Evolutionary conservation across 306 rosid genomes (phyloP), one percentile per base, ranked within the genome.

Genomic region (Acacia crassicarpa): DNA sequence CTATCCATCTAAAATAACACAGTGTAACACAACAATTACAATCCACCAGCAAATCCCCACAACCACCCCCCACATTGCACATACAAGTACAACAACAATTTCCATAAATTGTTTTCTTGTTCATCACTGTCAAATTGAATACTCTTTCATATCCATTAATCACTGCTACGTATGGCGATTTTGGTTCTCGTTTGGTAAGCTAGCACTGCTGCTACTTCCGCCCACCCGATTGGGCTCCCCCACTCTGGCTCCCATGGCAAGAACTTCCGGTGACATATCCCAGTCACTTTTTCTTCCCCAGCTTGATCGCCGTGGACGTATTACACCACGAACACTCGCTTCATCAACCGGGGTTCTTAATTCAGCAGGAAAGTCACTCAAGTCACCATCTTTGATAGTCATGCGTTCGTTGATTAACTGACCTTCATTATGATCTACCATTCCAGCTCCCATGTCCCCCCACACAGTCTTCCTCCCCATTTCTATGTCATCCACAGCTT

Each of bases 251-350:
- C 98, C 94, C 92, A 95, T 81, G 48, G 97, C 96, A 72, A 95
- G 92, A 72, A 95, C 98, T 92, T 95, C 99, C 0, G 99, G 99
- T 2, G 99, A 95, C 99, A 95, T 93, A 75, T 95, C 99, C 99
- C 99, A 95, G 89, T 93, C 99, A 32, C 98, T 95, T 84, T 95
- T 95, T 83, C 99, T 93, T 75, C 98, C 99, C 99, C 99, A 95
- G 84, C 99, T 93, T 41, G 97, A 92, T 82, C 97, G 88, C 81
- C 99, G 76, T 3, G 99, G 99, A 87, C 93, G 99, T 62, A 90
- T 44, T 88, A 89, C 95, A 32, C 82, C 86, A n/a, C 89, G 98
- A 59, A 92, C 97, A 2, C 80, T 81, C 0, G 41, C 41, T 2
- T 93, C 99, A 43, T 95, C 98, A 3, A 88, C 97, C 0, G 92